Evolutionary conservation across 352 stramenopile genomes (phyloP).

Genomic region (Aphanomyces euteiches): DNA sequence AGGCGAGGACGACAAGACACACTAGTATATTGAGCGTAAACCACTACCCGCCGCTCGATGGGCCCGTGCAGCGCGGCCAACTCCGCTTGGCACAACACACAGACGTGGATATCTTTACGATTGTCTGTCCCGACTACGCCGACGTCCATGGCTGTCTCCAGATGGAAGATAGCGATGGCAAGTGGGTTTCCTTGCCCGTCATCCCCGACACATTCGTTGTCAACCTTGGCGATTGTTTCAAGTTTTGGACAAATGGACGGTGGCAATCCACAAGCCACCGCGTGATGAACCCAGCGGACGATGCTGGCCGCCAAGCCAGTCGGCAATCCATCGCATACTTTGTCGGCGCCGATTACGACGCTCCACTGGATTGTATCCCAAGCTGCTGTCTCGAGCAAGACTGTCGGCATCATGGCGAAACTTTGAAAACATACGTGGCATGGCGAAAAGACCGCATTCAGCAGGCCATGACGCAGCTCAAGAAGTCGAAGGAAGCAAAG

Average conservation of each 20-base stretch:
- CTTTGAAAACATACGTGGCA: conserved; percentile 29
- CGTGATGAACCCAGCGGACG: conserved; percentile 26
- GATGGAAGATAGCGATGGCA: conserved; percentile 13
- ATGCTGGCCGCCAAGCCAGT: conserved; percentile 6
- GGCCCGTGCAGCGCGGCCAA: conserved; percentile 30
- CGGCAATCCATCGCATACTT: conserved; percentile 34
- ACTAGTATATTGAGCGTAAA: conserved; percentile 36
- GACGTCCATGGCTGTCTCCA: conserved; percentile 29
- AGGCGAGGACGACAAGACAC: conserved; percentile 26
- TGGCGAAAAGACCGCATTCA: conserved; percentile 34
- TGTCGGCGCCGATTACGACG: conserved; percentile 33
- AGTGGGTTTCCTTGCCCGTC: conserved; percentile 24
- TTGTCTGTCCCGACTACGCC: conserved; percentile 32
- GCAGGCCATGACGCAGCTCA: conserved; percentile 21
- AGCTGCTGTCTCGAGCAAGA: neutral
- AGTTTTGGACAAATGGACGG: conserved; percentile 31
- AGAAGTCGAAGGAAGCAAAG: neutral
- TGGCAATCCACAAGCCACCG: conserved; percentile 33
- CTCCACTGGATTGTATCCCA: conserved; percentile 20
- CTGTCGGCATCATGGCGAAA: neutral
- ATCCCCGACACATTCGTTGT: conserved; percentile 31
- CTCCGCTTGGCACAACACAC: conserved; percentile 33
- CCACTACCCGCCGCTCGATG: conserved; percentile 31
- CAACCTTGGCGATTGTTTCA: conserved; percentile 34
- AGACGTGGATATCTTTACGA: conserved; percentile 35